These are phyloP conservation scores for Hawksworthiomyces lignivorus DNA, from an alignment of 2,329 filamentous ascomycete species.

Conservation along the genomic window DNA sequence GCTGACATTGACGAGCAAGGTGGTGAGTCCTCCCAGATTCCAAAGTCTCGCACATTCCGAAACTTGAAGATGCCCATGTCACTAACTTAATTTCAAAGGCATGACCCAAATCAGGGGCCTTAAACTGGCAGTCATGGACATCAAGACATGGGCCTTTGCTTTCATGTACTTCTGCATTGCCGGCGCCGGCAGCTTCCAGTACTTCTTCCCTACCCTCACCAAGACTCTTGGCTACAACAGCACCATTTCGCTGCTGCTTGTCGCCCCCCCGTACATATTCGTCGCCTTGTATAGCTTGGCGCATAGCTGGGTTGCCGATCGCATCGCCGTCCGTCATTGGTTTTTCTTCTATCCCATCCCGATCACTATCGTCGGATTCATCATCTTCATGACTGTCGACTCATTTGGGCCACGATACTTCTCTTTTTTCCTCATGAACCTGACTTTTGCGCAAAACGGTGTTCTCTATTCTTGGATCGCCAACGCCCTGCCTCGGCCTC, in stretches of 20 bases:
- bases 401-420: background rate
- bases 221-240: conserved; percentile 14
- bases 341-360: background rate
- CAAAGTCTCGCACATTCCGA: too few relatives aligned
- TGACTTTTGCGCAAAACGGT: background rate
- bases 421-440: background rate
- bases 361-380: background rate
- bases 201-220: conserved; percentile 20
- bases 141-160: conserved; percentile 20
- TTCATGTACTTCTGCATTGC: conserved; percentile 15
- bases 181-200: background rate
- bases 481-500: background rate
- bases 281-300: background rate
- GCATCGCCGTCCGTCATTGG: background rate
- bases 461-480: background rate
- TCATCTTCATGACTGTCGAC: background rate
- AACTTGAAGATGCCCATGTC: too few relatives aligned
- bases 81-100: background rate
- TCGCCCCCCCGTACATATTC: conserved; percentile 20
- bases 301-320: background rate
- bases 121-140: conserved; percentile 17
- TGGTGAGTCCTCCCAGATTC: too few relatives aligned
- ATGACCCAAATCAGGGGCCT: conserved; percentile 16
- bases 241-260: conserved; percentile 24
- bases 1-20: conserved; percentile 16